Percentiles rank a stretch among this genome's conserved stretches.
Evolutionary conservation across 2,329 filamentous ascomycete genomes (phyloP).

Genomic region (Colletotrichum sojae): DNA sequence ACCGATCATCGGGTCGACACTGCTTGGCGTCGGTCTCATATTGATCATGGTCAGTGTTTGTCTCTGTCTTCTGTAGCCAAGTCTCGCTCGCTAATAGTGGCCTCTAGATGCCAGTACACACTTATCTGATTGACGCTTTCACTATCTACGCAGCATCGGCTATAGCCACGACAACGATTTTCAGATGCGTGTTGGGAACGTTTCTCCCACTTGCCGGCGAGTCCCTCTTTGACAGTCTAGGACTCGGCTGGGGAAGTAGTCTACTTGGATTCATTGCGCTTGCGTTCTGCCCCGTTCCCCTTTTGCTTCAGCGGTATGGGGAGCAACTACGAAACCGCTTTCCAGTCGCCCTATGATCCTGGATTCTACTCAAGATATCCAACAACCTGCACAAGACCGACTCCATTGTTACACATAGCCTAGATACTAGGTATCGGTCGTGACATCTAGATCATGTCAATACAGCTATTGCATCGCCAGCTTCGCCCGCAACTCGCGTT

Average conservation of each 20-base stretch:
- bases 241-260: conserved; percentile 69
- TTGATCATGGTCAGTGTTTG: not conserved
- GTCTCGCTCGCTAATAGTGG: not conserved
- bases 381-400: too few species aligned
- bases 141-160: conserved; percentile 73
- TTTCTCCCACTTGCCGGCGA: conserved; percentile 66
- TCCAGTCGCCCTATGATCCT: not conserved
- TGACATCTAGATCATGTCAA: too few species aligned
- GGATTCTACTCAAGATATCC: too few species aligned
- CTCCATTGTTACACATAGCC: too few species aligned
- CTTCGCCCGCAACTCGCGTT: too few species aligned
- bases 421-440: too few species aligned
- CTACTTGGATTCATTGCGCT: conserved; percentile 48
- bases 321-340: not conserved
- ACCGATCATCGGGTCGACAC: not conserved
- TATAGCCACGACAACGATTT: conserved; percentile 74
- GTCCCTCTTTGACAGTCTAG: conserved; percentile 65
- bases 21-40: not conserved
- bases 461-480: too few species aligned
- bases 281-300: conserved; percentile 42
- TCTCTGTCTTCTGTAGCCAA: too few species aligned
- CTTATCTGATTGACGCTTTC: conserved; percentile 68
- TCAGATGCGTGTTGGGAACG: conserved; percentile 64
- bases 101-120: conserved; percentile 44
- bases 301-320: not conserved